Evolutionary conservation across 352 stramenopile species (phyloP).

Genomic region (Globisporangium apiculatum): DNA sequence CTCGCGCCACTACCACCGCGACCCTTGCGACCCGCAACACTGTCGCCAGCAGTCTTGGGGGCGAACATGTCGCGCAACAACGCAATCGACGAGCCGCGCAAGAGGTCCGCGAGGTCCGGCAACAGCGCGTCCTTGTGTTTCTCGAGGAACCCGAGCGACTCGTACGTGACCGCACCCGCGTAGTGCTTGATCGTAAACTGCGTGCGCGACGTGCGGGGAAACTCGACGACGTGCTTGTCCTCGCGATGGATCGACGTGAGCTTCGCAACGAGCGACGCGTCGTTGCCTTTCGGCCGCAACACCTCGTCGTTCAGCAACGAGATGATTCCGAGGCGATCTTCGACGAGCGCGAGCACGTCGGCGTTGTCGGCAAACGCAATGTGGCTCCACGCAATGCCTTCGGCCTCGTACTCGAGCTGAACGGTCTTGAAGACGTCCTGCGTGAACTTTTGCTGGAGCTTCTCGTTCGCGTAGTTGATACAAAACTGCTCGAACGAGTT

Average conservation of each 20-base stretch:
- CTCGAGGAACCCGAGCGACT: conserved; percentile 88
- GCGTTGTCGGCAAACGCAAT: conserved; percentile 91
- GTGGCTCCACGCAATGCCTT: conserved; percentile 91
- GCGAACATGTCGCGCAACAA: conserved; percentile 52
- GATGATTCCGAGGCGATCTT: conserved; percentile 85
- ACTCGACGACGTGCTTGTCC: conserved; percentile 74
- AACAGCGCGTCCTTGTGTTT: conserved; percentile 93
- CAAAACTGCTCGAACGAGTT: conserved; percentile 94
- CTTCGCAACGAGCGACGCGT: conserved; percentile 75
- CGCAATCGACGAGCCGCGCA: conserved; percentile 36
- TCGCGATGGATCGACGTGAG: conserved; percentile 42
- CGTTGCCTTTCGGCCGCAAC: conserved; percentile 83
- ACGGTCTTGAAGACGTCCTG: conserved; percentile 88
- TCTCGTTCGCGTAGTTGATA: conserved; percentile 92
- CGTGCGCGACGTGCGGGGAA: conserved; percentile 74
- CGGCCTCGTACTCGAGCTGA: conserved; percentile 83
- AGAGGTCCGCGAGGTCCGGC: conserved; percentile 85
- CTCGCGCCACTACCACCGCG: background rate
- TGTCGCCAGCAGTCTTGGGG: conserved; percentile 18
- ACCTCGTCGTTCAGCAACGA: conserved; percentile 87
- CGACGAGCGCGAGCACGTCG: conserved; percentile 83
- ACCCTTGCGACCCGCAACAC: too few relatives aligned
- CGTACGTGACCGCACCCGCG: conserved; percentile 88
- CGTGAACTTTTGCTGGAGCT: conserved; percentile 91
- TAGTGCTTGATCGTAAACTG: conserved; percentile 93